Base-by-base conservation (phyloP, 2,329 filamentous ascomycete species). In the Curvularia sp. region DNA sequence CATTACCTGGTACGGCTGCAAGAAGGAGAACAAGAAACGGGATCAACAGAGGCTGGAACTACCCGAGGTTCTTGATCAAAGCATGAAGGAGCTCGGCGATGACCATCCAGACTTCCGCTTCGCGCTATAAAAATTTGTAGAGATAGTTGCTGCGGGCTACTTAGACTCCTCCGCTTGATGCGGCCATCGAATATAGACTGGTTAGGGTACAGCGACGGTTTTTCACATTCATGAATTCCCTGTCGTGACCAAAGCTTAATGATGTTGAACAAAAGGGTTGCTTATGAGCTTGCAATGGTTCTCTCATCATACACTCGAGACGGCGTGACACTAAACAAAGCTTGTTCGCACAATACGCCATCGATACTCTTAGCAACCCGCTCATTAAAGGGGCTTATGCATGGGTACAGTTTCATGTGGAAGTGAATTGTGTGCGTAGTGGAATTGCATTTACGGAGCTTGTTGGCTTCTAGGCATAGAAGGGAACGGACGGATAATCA, bases 61-160 rank as follows among this genome's bases (percentile, higher is more conserved):
- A 51, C 61, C 66, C 3, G 47, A 38, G n/a, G 32, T 49, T 21
- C 19, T 49, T 13, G 23, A 49, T 38, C 21, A 49, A 25, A 49
- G 47, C n/a, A 39, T 49, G 32, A 36, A 18, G 15, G 32, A 49
- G 47, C 9, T 49, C n/a, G 19, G 83, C 0, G 81, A 82, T 56
- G 71, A 76, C 34, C 83, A 86, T 68, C 83, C 84, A 1, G 79
- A 80, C 21, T 86, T 84, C 65, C 78, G 81, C 21, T 86, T 66
- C 36, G 60, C 52, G n/a, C 59, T 68, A 49, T 68, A 63, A 8
- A 28, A 27, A 6, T 36, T 15, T 23, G 1, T 15, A 32, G 45
- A 30, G 6, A 47, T 23, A 13, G 19, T 19, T 34, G 18, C 12
- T 21, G 19, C 28, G n/a, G 18, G 18, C 18, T 34, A 47, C 21